Base-by-base conservation (phyloP, 345 rosid species). In the Populus tremula region DNA sequence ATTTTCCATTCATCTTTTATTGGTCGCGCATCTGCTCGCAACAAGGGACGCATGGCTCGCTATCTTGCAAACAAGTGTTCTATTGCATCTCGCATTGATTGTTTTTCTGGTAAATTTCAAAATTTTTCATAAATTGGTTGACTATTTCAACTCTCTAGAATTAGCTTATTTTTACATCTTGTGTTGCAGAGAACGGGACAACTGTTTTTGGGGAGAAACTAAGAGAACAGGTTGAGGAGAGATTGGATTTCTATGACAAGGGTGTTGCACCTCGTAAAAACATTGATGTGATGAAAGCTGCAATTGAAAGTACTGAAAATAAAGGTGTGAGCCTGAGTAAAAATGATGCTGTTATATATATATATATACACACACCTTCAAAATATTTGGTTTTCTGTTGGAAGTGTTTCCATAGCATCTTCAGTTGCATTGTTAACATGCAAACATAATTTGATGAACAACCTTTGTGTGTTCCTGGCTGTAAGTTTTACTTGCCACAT, bases 21-120 rank as follows among this genome's bases (percentile, higher is more conserved):
- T 73, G 97, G 97, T 3, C 91, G 97, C 72, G 97, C 97, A 67
- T 84, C 95, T 80, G 90, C 97, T 17, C 88, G 86, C 70, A 96
- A 94, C 87, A 96, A 96, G 86, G 99, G 99, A 1, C 92, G 97
- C 71, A 91, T 96, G 88, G 98, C 99, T 79, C 98, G 99, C 50
- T 92, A 80, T 86, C 91, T 96, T 38, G 98, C 99, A 29, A 96
- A 94, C 81, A 96, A 96, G 82, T 96, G 99, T 78, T 96, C 97
- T 10, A 90, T 96, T 72, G 99, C 98, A 62, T 90, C 97, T 53
- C 87, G 97, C 59, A 96, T 94, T 10, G 99, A 96, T 83, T 92
- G 98, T 82, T 96, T 94, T 78, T 77, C 98, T 13, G 99, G 98
- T 94, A 87, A 76, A 64, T 17, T 43, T 41, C 18, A 53, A 17